Evolutionary conservation across 768 basidiomycete genomes (phyloP).

Genomic region (Leccinum disarticulatum): DNA sequence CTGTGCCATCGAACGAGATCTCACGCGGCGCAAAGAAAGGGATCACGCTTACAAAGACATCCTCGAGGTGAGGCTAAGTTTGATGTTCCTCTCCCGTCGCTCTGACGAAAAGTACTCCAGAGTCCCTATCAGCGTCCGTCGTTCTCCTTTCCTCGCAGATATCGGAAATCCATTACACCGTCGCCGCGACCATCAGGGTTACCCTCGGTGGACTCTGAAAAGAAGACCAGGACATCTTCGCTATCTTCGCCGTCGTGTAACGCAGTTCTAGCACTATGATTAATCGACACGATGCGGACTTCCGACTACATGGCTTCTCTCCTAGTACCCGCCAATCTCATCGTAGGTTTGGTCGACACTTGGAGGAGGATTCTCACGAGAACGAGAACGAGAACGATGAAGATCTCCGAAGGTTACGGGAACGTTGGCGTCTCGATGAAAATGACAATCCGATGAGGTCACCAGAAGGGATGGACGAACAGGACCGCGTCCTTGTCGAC

Average conservation of each 20-base stretch:
- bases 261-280: slow-evolving; percentile 79
- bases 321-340: slow-evolving; percentile 7
- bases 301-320: slow-evolving; percentile 25
- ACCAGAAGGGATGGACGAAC: slow-evolving; percentile 63
- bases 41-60: slow-evolving; percentile 87
- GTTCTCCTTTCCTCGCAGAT: slow-evolving; percentile 55
- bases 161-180: slow-evolving; percentile 63
- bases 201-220: slow-evolving; percentile 25
- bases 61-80: slow-evolving; percentile 60
- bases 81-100: not conserved
- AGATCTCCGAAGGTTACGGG: slow-evolving; percentile 45
- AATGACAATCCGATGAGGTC: slow-evolving; percentile 60
- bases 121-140: slow-evolving; percentile 69
- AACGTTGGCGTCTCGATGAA: slow-evolving; percentile 68
- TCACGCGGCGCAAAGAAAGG: slow-evolving; percentile 64
- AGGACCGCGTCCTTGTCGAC: slow-evolving; percentile 67
- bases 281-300: slow-evolving; percentile 58
- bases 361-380: slow-evolving; percentile 28
- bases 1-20: slow-evolving; percentile 56
- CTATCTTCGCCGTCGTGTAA: slow-evolving; percentile 66
- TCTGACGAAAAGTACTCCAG: slow-evolving; percentile 37
- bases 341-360: slow-evolving; percentile 20
- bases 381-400: slow-evolving; percentile 33
- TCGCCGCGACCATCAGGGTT: slow-evolving; percentile 34
- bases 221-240: slow-evolving; percentile 26